Evolutionary conservation across 495 filamentous ascomycete species (phyloP).

Genomic region (Hypoxylon trugodes): DNA sequence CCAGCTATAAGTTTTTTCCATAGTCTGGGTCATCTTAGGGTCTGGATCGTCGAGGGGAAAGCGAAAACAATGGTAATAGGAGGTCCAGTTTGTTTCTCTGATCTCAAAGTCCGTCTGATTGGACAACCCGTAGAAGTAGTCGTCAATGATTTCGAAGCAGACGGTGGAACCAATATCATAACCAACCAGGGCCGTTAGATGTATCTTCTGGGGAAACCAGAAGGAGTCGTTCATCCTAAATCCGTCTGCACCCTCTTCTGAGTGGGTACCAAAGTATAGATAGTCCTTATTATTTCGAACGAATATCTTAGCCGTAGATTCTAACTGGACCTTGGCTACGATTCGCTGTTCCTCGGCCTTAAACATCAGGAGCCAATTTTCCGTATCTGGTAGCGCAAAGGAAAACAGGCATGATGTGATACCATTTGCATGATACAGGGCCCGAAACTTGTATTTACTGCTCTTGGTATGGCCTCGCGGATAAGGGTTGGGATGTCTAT

Average conservation of each 20-base stretch:
- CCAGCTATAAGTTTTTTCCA: constrained; percentile 61
- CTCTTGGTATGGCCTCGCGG: constrained; percentile 39
- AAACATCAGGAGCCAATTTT: constrained; percentile 67
- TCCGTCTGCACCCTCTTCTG: constrained; percentile 58
- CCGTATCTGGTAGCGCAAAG: constrained; percentile 45
- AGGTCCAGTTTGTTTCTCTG: constrained; percentile 73
- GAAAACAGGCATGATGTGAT: constrained; percentile 67
- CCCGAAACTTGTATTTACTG: constrained; percentile 59
- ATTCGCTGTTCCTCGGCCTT: constrained; percentile 55
- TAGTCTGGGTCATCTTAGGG: constrained; percentile 44
- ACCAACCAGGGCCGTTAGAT: constrained; percentile 64
- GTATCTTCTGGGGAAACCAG: constrained; percentile 50
- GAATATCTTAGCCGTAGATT: constrained; percentile 65
- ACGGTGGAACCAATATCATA: constrained; percentile 72
- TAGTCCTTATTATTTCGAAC: constrained; percentile 71
- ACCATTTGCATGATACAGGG: constrained; percentile 70
- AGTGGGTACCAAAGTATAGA: constrained; percentile 74
- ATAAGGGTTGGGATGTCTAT: constrained; percentile 63
- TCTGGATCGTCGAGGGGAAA: constrained; percentile 57
- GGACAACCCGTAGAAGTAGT: constrained; percentile 76
- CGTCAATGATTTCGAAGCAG: constrained; percentile 75
- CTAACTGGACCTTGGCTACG: constrained; percentile 53
- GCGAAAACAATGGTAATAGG: constrained; percentile 74
- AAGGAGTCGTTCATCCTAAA: constrained; percentile 51
- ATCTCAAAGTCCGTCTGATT: constrained; percentile 70